Evolutionary conservation across 352 stramenopile genomes (phyloP).

Genomic region (Phytophthora niederhauseri): DNA sequence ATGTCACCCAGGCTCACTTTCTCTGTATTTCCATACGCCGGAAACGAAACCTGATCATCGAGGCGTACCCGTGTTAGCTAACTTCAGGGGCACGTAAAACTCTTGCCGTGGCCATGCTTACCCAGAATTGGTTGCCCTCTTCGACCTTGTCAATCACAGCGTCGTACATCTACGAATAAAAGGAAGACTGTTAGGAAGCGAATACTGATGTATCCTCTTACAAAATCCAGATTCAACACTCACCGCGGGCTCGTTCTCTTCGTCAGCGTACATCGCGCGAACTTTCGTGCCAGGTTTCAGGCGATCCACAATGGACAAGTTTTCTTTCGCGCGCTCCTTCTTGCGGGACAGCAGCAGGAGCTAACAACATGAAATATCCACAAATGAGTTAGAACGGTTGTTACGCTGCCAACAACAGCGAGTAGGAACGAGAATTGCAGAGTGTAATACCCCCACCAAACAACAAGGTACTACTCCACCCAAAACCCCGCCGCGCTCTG

Average conservation of each 20-base stretch:
- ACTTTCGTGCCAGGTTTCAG: conserved; percentile 91
- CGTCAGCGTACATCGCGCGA: conserved; percentile 95
- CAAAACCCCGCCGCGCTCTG: conserved; percentile 1
- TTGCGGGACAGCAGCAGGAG: conserved; percentile 77
- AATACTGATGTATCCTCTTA: neutral
- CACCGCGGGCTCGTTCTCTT: conserved; percentile 93
- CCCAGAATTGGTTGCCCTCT: conserved; percentile 78
- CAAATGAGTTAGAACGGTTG: neutral
- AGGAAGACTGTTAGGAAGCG: neutral
- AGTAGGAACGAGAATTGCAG: conserved; percentile 10
- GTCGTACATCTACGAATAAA: conserved; percentile 91
- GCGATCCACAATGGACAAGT: conserved; percentile 73
- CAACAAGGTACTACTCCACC: conserved; percentile 23
- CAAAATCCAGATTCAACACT: conserved; percentile 1
- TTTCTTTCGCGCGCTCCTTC: conserved; percentile 68
- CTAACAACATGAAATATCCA: conserved; percentile 34
- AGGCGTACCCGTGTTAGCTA: neutral
- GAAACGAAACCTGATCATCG: conserved; percentile 88
- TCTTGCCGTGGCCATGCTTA: conserved; percentile 12
- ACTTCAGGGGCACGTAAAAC: neutral
- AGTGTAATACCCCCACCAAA: conserved; percentile 27
- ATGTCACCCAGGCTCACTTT: conserved; percentile 96
- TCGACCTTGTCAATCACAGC: conserved; percentile 95
- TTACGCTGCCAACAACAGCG: neutral
- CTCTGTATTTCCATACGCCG: conserved; percentile 97